Evolutionary conservation across 495 filamentous ascomycete species (phyloP).

Genomic region (Chaetomium tenue): DNA sequence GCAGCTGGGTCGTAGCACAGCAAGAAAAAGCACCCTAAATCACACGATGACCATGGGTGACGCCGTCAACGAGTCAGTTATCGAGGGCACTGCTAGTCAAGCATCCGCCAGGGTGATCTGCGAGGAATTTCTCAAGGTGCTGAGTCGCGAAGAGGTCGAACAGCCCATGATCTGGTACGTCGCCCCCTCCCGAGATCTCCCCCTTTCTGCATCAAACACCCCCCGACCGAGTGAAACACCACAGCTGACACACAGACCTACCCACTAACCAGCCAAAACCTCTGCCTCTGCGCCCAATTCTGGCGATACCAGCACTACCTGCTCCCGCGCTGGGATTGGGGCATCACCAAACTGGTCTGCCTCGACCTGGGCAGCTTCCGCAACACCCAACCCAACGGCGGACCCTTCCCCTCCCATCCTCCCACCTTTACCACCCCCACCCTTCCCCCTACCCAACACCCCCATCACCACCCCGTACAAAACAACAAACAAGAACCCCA

Average conservation of each 20-base stretch:
- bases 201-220: background rate
- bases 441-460: background rate
- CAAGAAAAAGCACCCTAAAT: background rate
- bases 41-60: conserved; percentile 6
- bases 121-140: conserved; percentile 22
- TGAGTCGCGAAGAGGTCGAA: conserved; percentile 14
- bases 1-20: no score
- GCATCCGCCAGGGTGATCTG: conserved; percentile 8
- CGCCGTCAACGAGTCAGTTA: background rate
- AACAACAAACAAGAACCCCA: background rate
- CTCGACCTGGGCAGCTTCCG: conserved; percentile 18
- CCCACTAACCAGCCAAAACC: background rate
- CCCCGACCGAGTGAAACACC: background rate
- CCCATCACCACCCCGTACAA: no score
- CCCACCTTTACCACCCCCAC: no score
- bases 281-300: conserved; percentile 17
- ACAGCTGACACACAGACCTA: background rate
- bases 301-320: conserved; percentile 15
- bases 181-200: background rate
- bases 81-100: background rate
- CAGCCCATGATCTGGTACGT: conserved; percentile 15
- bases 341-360: conserved; percentile 23
- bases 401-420: conserved; percentile 1
- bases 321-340: conserved; percentile 17
- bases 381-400: conserved; percentile 10